These are phyloP conservation scores for Calonectria fujianensis DNA, from an alignment of 2,329 filamentous ascomycete genomes.

Conservation along the genomic window DNA sequence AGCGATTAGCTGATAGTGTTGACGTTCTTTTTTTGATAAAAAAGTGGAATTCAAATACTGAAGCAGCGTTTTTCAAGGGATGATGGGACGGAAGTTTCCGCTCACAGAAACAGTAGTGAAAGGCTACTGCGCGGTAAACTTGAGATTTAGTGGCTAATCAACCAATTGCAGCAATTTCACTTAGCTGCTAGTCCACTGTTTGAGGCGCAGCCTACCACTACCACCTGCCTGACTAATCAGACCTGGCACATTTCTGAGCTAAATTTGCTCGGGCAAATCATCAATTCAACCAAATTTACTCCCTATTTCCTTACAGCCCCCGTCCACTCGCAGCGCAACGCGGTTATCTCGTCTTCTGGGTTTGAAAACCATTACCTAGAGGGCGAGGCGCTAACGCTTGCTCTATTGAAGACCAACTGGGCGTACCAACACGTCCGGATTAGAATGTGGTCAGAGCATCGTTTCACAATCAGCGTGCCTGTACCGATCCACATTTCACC, in stretches of 20 bases:
- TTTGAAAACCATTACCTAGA: background rate
- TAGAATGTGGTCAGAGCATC: constrained; percentile 8
- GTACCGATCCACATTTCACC: background rate
- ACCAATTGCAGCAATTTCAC: background rate
- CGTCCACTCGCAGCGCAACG: background rate
- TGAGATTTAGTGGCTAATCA: background rate
- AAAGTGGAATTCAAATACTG: too few relatives aligned
- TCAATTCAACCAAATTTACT: background rate
- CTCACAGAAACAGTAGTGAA: background rate
- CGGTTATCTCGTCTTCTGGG: background rate
- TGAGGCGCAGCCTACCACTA: background rate
- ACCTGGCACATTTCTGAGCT: background rate
- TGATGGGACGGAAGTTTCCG: background rate
- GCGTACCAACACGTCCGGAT: background rate
- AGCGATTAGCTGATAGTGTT: too few relatives aligned
- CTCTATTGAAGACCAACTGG: background rate
- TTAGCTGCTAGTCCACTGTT: background rate
- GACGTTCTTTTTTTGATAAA: too few relatives aligned
- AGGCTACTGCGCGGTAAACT: background rate
- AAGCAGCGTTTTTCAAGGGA: background rate
- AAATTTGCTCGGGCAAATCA: background rate
- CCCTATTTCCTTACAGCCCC: background rate
- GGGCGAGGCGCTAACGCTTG: background rate
- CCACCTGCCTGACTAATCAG: background rate
- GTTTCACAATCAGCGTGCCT: background rate